These are phyloP conservation scores for Pseudognaphalium luteoalbum DNA, from an alignment of 129 eudicot genomes.

Conservation along the genomic window DNA sequence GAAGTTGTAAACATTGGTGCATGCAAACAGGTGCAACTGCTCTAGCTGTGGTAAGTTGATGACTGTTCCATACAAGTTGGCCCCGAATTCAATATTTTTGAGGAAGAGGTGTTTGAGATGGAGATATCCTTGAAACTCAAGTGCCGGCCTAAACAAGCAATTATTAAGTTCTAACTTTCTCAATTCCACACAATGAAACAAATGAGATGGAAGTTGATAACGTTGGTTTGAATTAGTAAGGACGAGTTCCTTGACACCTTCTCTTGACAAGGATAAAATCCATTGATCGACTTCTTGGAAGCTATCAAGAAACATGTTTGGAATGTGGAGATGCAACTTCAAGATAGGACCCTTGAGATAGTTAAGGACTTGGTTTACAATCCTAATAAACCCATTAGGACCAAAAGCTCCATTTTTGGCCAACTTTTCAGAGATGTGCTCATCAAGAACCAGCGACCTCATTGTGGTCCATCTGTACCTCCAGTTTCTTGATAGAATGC, in stretches of 20 bases:
- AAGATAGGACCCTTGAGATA: slow-evolving; percentile 21
- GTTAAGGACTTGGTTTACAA: slow-evolving; percentile 14
- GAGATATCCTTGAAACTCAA: slow-evolving; percentile 10
- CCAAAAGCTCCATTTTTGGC: not conserved
- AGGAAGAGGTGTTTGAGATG: slow-evolving; percentile 10
- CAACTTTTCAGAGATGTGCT: not conserved
- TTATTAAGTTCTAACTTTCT: not conserved
- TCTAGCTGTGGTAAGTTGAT: slow-evolving; percentile 23
- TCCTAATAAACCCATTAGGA: not conserved
- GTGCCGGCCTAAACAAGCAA: slow-evolving; percentile 15
- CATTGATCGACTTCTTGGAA: slow-evolving; percentile 20
- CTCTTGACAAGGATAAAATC: slow-evolving; percentile 20
- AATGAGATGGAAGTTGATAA: not conserved
- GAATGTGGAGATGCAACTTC: slow-evolving; percentile 16
- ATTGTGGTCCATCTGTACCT: slow-evolving; percentile 23
- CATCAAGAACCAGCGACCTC: not conserved
- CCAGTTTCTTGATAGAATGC: not conserved
- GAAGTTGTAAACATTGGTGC: slow-evolving; percentile 16
- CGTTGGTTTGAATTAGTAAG: not conserved
- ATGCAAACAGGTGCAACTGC: not conserved
- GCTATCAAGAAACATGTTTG: not conserved
- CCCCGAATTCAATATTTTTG: not conserved
- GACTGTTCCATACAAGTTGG: not conserved
- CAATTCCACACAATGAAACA: slow-evolving; percentile 16
- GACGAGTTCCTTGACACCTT: slow-evolving; percentile 5